phyloP scores from a whole-genome alignment of 169 alveolate species.

The Plasmodium malariae region DNA sequence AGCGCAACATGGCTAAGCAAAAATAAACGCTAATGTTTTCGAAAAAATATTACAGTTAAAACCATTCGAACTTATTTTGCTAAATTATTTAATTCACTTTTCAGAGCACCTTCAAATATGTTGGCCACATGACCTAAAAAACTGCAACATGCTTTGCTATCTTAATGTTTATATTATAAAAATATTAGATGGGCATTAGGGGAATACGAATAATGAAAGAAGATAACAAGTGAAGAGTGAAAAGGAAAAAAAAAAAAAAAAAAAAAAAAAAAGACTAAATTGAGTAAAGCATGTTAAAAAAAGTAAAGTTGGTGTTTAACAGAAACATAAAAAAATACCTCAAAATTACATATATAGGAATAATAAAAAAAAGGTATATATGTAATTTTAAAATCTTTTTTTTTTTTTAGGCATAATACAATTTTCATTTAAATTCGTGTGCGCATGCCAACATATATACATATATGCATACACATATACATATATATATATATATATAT shows the following conservation, averaged over 20 bases:
- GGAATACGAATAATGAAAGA: background rate
- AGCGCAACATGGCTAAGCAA: background rate
- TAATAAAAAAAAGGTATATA: background rate
- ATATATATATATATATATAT: constrained; percentile 10
- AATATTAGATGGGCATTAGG: constrained; percentile 6
- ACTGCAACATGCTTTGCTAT: constrained; percentile 65
- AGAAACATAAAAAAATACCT: constrained; percentile 38
- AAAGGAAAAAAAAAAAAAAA: constrained; percentile 2
- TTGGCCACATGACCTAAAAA: constrained; percentile 62
- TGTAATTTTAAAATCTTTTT: constrained; percentile 29
- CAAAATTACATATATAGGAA: background rate
- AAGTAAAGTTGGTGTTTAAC: constrained; percentile 14
- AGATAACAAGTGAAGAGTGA: background rate
- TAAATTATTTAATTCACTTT: constrained; percentile 5
- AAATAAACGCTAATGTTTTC: background rate
- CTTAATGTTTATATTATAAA: constrained; percentile 42
- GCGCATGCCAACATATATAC: background rate
- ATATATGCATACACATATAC: constrained; percentile 4
- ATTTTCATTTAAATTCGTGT: background rate
- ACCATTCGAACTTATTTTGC: background rate
- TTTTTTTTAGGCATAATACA: background rate
- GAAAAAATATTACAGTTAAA: background rate
- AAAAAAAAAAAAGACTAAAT: constrained; percentile 9
- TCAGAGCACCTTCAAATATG: constrained; percentile 65
- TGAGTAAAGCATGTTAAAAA: constrained; percentile 18